Evolutionary conservation across 495 filamentous ascomycete species (phyloP).

Genomic region (Penicillium odoratum): DNA sequence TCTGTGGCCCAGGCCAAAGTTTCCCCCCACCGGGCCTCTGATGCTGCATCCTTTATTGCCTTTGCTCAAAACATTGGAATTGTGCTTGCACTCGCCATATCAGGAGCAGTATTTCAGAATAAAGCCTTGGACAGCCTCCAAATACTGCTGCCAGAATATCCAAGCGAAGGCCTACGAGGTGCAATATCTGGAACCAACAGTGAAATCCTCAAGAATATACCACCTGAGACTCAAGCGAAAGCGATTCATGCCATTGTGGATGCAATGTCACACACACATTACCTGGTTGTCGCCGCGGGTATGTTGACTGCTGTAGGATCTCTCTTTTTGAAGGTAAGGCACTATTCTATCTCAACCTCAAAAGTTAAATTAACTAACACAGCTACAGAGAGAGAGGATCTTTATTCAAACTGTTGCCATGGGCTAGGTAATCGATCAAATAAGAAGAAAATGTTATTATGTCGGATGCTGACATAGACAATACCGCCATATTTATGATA

Average conservation of each 20-base stretch:
- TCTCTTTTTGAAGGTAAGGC: constrained; percentile 47
- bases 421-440: neutral
- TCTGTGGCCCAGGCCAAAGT: constrained; percentile 54
- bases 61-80: constrained; percentile 53
- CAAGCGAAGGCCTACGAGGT: constrained; percentile 37
- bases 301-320: constrained; percentile 43
- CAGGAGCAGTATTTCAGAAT: constrained; percentile 59
- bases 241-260: constrained; percentile 51
- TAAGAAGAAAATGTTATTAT: too few relatives aligned
- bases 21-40: constrained; percentile 32
- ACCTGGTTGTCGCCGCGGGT: constrained; percentile 50
- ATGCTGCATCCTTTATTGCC: constrained; percentile 54
- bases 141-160: constrained; percentile 35
- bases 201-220: constrained; percentile 37
- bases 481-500: too few relatives aligned
- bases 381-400: constrained; percentile 14
- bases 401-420: constrained; percentile 13
- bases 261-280: constrained; percentile 53
- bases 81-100: constrained; percentile 56
- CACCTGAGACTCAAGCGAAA: constrained; percentile 26
- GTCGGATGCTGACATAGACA: too few relatives aligned
- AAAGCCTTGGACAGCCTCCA: constrained; percentile 13
- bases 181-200: constrained; percentile 51
- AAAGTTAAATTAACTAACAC: neutral
- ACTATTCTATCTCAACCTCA: neutral